A percentile compares a stretch with the other conserved stretches of the same genome.
Conservation (phyloP, 2,329 filamentous ascomycete species). For the Trichophyton rubrum region DNA sequence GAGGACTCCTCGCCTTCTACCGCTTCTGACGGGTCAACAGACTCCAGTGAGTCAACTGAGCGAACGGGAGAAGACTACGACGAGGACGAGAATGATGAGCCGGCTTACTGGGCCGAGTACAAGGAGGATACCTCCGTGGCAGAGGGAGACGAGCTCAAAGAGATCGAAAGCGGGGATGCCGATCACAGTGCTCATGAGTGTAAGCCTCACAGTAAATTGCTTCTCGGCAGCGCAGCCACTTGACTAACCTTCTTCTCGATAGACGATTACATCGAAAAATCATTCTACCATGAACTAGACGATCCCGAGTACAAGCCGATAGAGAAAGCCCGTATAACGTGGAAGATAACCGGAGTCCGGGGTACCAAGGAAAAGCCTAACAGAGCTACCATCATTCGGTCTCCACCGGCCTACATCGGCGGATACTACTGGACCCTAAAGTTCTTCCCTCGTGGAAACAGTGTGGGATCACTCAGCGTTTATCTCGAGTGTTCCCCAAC, state of each 20-base stretch:
- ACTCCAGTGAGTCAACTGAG: conserved; percentile 9
- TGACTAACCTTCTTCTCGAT: conserved; percentile 3
- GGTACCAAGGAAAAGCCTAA: conserved; percentile 50
- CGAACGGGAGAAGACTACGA: conserved; percentile 10
- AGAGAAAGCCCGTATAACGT: conserved; percentile 46
- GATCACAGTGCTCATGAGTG: conserved; percentile 44
- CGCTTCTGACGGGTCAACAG: conserved; percentile 4
- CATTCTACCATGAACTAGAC: conserved; percentile 43
- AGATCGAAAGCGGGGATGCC: conserved; percentile 39
- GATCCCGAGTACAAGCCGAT: conserved; percentile 45
- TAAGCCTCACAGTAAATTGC: conserved; percentile 18
- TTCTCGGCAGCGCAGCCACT: conserved; percentile 16
- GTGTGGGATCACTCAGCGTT: conserved; percentile 45
- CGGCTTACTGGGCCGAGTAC: conserved; percentile 42
- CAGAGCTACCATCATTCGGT: conserved; percentile 46
- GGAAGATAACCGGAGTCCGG: conserved; percentile 46
- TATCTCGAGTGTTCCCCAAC: conserved; percentile 51
- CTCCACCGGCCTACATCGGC: conserved; percentile 43
- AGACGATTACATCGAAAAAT: conserved; percentile 47
- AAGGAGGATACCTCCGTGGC: conserved; percentile 45
- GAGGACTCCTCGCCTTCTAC: conserved; percentile 9
- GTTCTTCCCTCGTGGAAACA: conserved; percentile 51
- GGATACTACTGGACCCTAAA: conserved; percentile 55
- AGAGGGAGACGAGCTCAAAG: conserved; percentile 46
- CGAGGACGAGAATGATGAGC: conserved; percentile 17